phyloP scores from a whole-genome alignment of 2,329 filamentous ascomycete genomes.

The Rhexocercosporidium sp. region DNA sequence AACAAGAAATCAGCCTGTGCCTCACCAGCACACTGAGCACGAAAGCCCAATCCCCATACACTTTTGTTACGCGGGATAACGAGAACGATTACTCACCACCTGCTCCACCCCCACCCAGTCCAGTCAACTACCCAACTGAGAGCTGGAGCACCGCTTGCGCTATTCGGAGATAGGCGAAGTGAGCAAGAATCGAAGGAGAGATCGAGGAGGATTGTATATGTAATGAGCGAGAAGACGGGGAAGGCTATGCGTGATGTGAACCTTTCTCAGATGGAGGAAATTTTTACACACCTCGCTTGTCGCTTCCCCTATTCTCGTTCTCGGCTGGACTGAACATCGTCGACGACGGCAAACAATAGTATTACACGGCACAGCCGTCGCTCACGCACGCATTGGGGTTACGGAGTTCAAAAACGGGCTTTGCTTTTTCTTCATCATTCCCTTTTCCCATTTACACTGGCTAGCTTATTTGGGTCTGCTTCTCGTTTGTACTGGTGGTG shows the following conservation, averaged over 20 bases:
- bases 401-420: conserved; percentile 10
- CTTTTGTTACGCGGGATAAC: conserved; percentile 29
- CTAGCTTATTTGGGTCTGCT: background rate
- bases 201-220: background rate
- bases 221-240: background rate
- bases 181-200: background rate
- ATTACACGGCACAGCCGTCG: conserved; percentile 7
- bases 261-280: background rate
- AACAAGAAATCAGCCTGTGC: conserved; percentile 39
- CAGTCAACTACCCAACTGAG: conserved; percentile 64
- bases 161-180: conserved; percentile 29
- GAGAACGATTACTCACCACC: conserved; percentile 67
- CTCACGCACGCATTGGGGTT: conserved; percentile 10
- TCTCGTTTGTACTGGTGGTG: background rate
- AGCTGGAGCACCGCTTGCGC: conserved; percentile 51
- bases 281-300: background rate
- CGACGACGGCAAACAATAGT: background rate
- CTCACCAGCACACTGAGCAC: conserved; percentile 35
- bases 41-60: conserved; percentile 37
- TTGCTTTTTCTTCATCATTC: conserved; percentile 6
- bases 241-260: no score
- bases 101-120: conserved; percentile 68
- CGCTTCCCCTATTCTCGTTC: background rate
- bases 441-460: background rate
- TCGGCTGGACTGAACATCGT: conserved; percentile 1